Base-by-base conservation (phyloP, 1,284 basidiomycete species). In the Coniophora puteana region DNA sequence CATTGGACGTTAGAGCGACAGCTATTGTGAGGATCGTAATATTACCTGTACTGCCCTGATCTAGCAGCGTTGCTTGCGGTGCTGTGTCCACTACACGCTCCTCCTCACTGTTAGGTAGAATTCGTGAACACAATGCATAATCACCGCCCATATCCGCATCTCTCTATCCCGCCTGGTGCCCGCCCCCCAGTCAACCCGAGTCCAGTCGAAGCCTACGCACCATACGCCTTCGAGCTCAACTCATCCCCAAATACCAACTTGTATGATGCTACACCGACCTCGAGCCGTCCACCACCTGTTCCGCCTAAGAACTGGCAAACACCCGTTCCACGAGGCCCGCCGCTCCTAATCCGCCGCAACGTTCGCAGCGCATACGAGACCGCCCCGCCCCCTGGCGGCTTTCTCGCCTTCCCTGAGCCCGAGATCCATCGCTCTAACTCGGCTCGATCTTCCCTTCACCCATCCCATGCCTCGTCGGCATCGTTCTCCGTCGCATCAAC, bases 331-430 rank as follows among this genome's bases (percentile, higher is more conserved):
- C n/a, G n/a, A n/a, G n/a, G n/a, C n/a, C n/a, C n/a, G n/a, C 39
- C 17, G 36, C 32, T 30, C 21, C 45, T 47, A 41, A 34, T 49
- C 5, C 57, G 51, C 35, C 39, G 57, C 37, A 64, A 73, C 29
- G 55, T 72, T 3, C 55, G 60, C 29, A 76, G 72, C 47, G 63
- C 59, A n/a, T 54, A 67, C 17, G 61, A 66, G 26, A 44, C 51
- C 1, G 51, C 58, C 2, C 46, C 58, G 2, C 40, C 62, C 14
- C 49, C 50, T 14, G n/a, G n/a, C n/a, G n/a, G n/a, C n/a, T n/a
- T n/a, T n/a, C 50, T 72, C 7, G 45, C 65, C 3, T 74, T 77
- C 50, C 72, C 78, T 17, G 76, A 82, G 36, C 69, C 78, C 3
- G 69, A 72, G 42, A 51, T 80, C 17, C 63, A 71, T 48, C 71